Percentiles rank a stretch among this genome's conserved stretches.
These are phyloP conservation scores for Teunomyces barrocoloradensis DNA, from an alignment of 805 yeast genomes.

Conservation along the genomic window DNA sequence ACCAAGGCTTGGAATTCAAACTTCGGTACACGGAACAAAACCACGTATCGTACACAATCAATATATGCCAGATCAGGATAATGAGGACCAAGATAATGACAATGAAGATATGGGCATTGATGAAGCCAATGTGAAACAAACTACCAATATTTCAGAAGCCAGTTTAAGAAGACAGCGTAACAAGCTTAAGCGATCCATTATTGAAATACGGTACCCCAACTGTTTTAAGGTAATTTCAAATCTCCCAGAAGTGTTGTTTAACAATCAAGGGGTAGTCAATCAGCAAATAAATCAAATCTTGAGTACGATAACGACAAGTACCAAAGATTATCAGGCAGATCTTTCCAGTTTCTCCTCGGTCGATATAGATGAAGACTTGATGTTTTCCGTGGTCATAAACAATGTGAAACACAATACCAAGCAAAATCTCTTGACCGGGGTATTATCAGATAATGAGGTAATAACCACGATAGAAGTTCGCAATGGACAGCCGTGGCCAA, in stretches of 20 bases:
- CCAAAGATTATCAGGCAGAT: constrained; percentile 23
- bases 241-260: constrained; percentile 36
- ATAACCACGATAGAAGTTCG: constrained; percentile 39
- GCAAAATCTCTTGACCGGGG: constrained; percentile 5
- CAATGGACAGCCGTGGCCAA: constrained; percentile 42
- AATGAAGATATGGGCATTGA: constrained; percentile 48
- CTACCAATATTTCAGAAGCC: constrained; percentile 21
- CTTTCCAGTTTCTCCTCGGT: constrained; percentile 23
- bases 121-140: constrained; percentile 11
- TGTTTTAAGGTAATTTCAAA: constrained; percentile 34
- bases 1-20: constrained; percentile 64
- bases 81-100: constrained; percentile 40
- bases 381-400: constrained; percentile 36
- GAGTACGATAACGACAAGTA: constrained; percentile 20
- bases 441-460: background rate
- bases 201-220: constrained; percentile 35
- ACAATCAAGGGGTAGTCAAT: constrained; percentile 28
- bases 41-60: constrained; percentile 11
- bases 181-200: constrained; percentile 25
- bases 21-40: constrained; percentile 59
- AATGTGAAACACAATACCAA: constrained; percentile 24
- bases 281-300: constrained; percentile 29
- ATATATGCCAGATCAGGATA: constrained; percentile 11
- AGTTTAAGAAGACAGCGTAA: constrained; percentile 33
- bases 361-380: constrained; percentile 36